A percentile compares a stretch with the other conserved stretches of the same genome.
These are phyloP conservation scores for Penicillium steckii DNA, from an alignment of 495 filamentous ascomycete genomes.

Conservation along the genomic window DNA sequence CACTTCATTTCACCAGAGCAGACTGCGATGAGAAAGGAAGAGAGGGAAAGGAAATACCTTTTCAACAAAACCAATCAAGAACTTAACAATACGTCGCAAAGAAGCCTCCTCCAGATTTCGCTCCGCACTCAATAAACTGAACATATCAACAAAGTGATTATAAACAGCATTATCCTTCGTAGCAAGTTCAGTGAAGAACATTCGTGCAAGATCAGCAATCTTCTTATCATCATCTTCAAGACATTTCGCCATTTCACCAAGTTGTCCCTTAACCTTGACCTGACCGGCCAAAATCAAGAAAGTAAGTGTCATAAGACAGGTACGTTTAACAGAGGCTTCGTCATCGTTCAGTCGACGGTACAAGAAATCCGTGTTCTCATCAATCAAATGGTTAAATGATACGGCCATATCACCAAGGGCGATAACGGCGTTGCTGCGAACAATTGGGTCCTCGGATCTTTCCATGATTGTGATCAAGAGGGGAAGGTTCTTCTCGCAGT, in stretches of 20 bases:
- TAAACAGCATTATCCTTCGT: slow-evolving; percentile 99
- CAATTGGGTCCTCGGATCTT: slow-evolving; percentile 82
- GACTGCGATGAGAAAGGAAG: background rate
- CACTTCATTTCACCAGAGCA: background rate
- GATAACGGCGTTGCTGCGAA: slow-evolving; percentile 93
- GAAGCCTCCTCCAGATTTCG: slow-evolving; percentile 77
- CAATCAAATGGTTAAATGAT: slow-evolving; percentile 98
- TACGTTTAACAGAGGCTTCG: slow-evolving; percentile 89
- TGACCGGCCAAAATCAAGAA: slow-evolving; percentile 97
- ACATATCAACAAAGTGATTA: slow-evolving; percentile 99
- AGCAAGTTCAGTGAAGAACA: slow-evolving; percentile 98
- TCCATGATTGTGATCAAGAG: slow-evolving; percentile 98
- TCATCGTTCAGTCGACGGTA: slow-evolving; percentile 89
- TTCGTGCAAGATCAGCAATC: slow-evolving; percentile 87
- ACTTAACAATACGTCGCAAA: slow-evolving; percentile 82
- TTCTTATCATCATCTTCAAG: slow-evolving; percentile 91
- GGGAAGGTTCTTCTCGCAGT: slow-evolving; percentile 89
- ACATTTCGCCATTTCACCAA: slow-evolving; percentile 99
- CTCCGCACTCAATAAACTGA: slow-evolving; percentile 84
- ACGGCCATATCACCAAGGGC: slow-evolving; percentile 98
- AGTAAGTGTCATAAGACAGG: slow-evolving; percentile 97
- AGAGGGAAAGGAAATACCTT: slow-evolving; percentile 63
- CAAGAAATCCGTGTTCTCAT: slow-evolving; percentile 98
- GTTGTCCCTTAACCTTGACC: slow-evolving; percentile 99
- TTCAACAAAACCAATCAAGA: slow-evolving; percentile 92